Percentiles rank a stretch among this genome's conserved stretches.
Conservation (phyloP, 23 red algal species). For the Gracilaria domingensis region DNA sequence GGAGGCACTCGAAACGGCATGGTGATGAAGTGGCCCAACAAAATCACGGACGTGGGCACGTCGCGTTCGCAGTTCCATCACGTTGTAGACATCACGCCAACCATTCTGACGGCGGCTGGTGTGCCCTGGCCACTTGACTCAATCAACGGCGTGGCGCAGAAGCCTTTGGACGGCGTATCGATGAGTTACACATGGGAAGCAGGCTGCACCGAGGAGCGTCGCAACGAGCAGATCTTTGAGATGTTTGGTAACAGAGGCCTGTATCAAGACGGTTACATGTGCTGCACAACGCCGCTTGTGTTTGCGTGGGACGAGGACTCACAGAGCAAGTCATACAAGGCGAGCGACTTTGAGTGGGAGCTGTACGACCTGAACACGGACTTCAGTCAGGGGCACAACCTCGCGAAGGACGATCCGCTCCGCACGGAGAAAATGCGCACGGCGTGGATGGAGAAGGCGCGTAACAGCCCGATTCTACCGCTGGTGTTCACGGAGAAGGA, state of each 20-base stretch:
- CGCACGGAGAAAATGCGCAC: too few relatives aligned
- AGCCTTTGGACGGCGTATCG: constrained; percentile 14
- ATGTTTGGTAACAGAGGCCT: constrained; percentile 17
- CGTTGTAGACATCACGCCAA: constrained; percentile 17
- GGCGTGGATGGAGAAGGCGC: too few relatives aligned
- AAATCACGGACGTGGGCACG: not conserved
- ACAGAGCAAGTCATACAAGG: not conserved
- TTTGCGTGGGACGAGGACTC: not conserved
- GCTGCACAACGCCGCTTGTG: constrained; percentile 3
- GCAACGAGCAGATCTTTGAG: constrained; percentile 5
- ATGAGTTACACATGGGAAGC: constrained; percentile 12
- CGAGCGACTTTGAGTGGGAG: not conserved
- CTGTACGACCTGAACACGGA: not conserved
- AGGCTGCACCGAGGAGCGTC: not conserved
- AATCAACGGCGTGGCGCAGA: constrained; percentile 10
- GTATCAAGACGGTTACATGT: constrained; percentile 27
- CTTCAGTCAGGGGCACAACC: not conserved
- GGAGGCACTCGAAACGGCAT: not conserved
- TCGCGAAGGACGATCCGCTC: not conserved
- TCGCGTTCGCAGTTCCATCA: constrained; percentile 22
- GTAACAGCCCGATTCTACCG: too few relatives aligned
- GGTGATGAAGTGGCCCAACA: not conserved
- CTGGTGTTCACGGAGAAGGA: too few relatives aligned
- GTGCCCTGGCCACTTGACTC: not conserved
- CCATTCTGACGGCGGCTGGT: constrained; percentile 20